These are phyloP conservation scores for Fistulinella staudtii DNA, from an alignment of 1,284 basidiomycete genomes.

Conservation along the genomic window DNA sequence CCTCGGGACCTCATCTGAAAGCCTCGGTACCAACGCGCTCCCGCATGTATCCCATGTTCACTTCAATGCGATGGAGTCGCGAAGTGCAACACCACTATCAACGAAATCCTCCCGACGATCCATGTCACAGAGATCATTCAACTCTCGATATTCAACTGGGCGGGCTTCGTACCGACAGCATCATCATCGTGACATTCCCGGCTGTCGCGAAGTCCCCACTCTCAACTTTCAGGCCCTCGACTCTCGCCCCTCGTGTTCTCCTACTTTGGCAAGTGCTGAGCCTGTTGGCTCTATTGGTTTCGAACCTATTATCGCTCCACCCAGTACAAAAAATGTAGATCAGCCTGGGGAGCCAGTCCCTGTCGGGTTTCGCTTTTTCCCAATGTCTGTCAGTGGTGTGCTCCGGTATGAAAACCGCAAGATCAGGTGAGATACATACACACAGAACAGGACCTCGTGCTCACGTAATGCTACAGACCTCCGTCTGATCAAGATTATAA, in stretches of 20 bases:
- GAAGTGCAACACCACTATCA: slow-evolving; percentile 11
- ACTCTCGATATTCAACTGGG: slow-evolving; percentile 19
- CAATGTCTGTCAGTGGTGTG: slow-evolving; percentile 15
- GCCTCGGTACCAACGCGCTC: neutral
- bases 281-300: neutral
- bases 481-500: slow-evolving; percentile 1
- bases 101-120: slow-evolving; percentile 14
- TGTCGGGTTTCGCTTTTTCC: slow-evolving; percentile 4
- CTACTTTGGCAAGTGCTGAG: neutral
- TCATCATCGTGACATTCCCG: slow-evolving; percentile 12
- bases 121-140: slow-evolving; percentile 12
- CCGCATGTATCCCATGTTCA: neutral
- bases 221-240: neutral
- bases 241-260: neutral
- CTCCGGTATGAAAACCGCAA: slow-evolving; percentile 16
- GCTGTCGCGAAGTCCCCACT: slow-evolving; percentile 8
- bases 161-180: slow-evolving; percentile 25
- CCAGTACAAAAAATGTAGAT: slow-evolving; percentile 8
- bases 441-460: neutral
- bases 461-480: slow-evolving; percentile 12
- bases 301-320: slow-evolving; percentile 2
- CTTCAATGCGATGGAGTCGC: neutral
- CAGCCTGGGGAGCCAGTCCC: slow-evolving; percentile 7
- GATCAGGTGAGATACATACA: slow-evolving; percentile 12
- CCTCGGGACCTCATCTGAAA: neutral